Evolutionary conservation across 2,329 filamentous ascomycete species (phyloP), one percentile per base, ranked within the genome.

Genomic region (Aschersonia sp.): DNA sequence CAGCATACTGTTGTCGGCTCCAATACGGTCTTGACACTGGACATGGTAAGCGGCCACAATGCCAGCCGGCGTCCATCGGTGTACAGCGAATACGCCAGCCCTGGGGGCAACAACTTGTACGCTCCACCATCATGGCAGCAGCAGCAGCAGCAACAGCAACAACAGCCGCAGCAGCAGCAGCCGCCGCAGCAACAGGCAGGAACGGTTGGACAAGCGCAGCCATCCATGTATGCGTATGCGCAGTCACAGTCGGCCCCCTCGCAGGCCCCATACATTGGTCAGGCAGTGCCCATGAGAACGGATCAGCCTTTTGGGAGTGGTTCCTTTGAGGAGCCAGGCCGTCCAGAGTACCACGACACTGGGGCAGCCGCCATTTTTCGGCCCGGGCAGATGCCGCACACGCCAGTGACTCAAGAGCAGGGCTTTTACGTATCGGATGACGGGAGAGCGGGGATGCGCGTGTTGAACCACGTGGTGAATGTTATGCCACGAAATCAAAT

Each of bases 31-130:
- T 59, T 76, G 8, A 56, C 66, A 2, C 57, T 76, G 22, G 71
- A 75, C 37, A 63, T 75, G 52, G 68, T 72, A 5, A 65, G 61
- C 39, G 59, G 69, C 2, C 70, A 75, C 46, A 69, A 71, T 39
- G 54, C 62, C 1, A 67, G 67, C 51, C 65, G 73, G 32, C 67
- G 72, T 14, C 60, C 71, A 0, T 72, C 72, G 0, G 56, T 65
- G 3, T 62, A 74, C 12, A 62, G 67, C 32, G 73, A 76, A n/a
- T 76, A 72, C 43, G 55, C 60, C 30, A 66, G 60, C 37, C 61
- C 70, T 4, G 58, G 66, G 6, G 56, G 58, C 12, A 59, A 62
- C 9, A 56, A 58, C 12, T 56, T 75, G 44, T 75, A 74, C 54
- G 52, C 60, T 6, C 63, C 64, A 31, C 56, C 35, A 37, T 37